Conservation (phyloP, 768 basidiomycete genomes). For the Daedaleopsis sinensis region DNA sequence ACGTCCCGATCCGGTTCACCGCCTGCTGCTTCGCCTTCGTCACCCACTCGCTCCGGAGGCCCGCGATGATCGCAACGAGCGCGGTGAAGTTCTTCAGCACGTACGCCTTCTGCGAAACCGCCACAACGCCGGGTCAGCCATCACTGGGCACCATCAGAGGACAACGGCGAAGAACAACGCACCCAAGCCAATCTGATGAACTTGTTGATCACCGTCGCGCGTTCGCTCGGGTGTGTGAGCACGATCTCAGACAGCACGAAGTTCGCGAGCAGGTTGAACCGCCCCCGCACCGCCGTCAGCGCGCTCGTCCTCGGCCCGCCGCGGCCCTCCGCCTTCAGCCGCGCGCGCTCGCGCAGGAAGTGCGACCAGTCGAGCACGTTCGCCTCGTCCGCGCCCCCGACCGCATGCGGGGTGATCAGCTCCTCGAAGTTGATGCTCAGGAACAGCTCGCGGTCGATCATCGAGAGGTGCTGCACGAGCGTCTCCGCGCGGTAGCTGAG, state of each 20-base stretch:
- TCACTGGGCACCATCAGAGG: not conserved
- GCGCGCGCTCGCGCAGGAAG: slow-evolving; percentile 75
- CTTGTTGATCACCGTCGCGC: slow-evolving; percentile 68
- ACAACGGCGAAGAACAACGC: slow-evolving; percentile 31
- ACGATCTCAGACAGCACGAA: slow-evolving; percentile 84
- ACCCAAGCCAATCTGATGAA: slow-evolving; percentile 89
- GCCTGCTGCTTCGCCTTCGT: slow-evolving; percentile 64
- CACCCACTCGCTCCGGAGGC: slow-evolving; percentile 72
- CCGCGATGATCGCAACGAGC: slow-evolving; percentile 78
- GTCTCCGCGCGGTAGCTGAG: slow-evolving; percentile 59
- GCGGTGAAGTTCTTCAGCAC: slow-evolving; percentile 76
- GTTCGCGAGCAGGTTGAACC: slow-evolving; percentile 84
- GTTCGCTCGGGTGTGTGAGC: slow-evolving; percentile 66
- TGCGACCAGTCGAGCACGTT: slow-evolving; percentile 83
- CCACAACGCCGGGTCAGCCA: not conserved
- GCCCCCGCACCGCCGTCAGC: slow-evolving; percentile 71
- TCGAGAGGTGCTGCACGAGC: slow-evolving; percentile 78
- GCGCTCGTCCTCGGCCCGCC: slow-evolving; percentile 67
- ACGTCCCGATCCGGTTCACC: slow-evolving; percentile 67
- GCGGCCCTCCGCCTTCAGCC: slow-evolving; percentile 64
- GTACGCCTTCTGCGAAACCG: slow-evolving; percentile 70
- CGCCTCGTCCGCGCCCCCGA: slow-evolving; percentile 56
- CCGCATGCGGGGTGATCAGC: slow-evolving; percentile 76
- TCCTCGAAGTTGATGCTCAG: slow-evolving; percentile 87
- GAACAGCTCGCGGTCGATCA: slow-evolving; percentile 89